Conservation (phyloP, 2,329 filamentous ascomycete genomes). For the Sordariomycetes sp. region DNA sequence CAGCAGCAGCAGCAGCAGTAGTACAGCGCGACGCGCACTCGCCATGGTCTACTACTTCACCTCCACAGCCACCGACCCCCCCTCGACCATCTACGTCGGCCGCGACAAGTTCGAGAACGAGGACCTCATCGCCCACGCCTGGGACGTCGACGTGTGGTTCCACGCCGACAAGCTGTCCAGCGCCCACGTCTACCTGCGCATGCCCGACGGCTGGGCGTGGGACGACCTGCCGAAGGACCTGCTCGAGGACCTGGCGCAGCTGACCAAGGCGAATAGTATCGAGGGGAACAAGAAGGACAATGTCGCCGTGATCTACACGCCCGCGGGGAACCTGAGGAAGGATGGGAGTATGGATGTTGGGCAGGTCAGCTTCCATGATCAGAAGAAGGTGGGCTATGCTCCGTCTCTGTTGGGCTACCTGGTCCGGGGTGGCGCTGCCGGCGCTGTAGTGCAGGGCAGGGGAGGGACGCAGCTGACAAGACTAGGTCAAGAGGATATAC, state of each 20-base stretch:
- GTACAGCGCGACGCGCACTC: not conserved
- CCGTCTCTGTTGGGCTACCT: not conserved
- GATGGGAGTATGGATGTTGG: conserved; percentile 91
- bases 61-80: conserved; percentile 67
- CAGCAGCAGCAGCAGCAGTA: too few species aligned
- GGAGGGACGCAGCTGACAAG: not conserved
- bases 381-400: conserved; percentile 51
- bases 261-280: conserved; percentile 98
- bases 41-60: conserved; percentile 93
- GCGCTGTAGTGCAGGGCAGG: too few species aligned
- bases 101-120: conserved; percentile 99
- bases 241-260: conserved; percentile 79
- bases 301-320: conserved; percentile 91
- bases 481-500: conserved; percentile 50
- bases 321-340: conserved; percentile 93
- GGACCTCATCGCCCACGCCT: conserved; percentile 86
- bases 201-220: conserved; percentile 70
- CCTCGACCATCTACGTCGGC: conserved; percentile 87
- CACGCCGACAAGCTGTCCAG: conserved; percentile 96
- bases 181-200: conserved; percentile 88
- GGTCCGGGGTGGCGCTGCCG: not conserved
- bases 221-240: conserved; percentile 64
- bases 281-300: conserved; percentile 99
- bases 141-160: conserved; percentile 97
- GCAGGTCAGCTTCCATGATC: conserved; percentile 89